Evolutionary conservation across 352 stramenopile species (phyloP), one percentile per base, ranked within the genome.

Genomic region (Globisporangium rhizosaccharum): DNA sequence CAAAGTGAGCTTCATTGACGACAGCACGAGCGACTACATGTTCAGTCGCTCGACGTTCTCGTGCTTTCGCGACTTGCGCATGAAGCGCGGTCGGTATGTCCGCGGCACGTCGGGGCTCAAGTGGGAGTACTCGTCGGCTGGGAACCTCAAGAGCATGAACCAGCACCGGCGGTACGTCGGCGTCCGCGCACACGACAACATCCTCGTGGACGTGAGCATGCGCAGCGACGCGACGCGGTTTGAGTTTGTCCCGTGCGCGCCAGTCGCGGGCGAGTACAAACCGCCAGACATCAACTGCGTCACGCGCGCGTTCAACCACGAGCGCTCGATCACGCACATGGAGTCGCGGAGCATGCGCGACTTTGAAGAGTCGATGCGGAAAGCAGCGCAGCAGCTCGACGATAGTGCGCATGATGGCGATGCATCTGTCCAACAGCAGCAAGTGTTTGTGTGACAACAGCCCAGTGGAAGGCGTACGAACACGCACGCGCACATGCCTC

Each of bases 71-170:
- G 80, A 94, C 51, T 64, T 92, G 42, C 81, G 78, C 36, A 90
- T 94, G 82, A 94, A 94, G 62, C 76, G 74, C 23, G 66, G 76
- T 10, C 68, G 71, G 45, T 65, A 30, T 20, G 66, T 82, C 30
- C 77, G 85, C 0, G 85, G 85, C 51, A 88, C 77, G 50, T 76
- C 81, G 0, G 85, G 85, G 0, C 66, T 92, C 10, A 79, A 85
- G 49, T 94, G 82, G 82, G 85, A 92, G 53, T 90, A 92, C 54
- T 92, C 82, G 28, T 85, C 82, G 3, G 71, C 88, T 1, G 85
- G 85, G 18, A 79, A 91, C 57, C 71, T 94, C 36, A 84, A 90
- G 62, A 94, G 85, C 67, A 92, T 94, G 85, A 94, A 92, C 70
- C 85, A 95, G 68, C 85, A 95, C 56, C 81, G 85, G 46, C 76